These are phyloP conservation scores for Daldinia decipiens DNA, from an alignment of 495 filamentous ascomycete species.

Conservation along the genomic window DNA sequence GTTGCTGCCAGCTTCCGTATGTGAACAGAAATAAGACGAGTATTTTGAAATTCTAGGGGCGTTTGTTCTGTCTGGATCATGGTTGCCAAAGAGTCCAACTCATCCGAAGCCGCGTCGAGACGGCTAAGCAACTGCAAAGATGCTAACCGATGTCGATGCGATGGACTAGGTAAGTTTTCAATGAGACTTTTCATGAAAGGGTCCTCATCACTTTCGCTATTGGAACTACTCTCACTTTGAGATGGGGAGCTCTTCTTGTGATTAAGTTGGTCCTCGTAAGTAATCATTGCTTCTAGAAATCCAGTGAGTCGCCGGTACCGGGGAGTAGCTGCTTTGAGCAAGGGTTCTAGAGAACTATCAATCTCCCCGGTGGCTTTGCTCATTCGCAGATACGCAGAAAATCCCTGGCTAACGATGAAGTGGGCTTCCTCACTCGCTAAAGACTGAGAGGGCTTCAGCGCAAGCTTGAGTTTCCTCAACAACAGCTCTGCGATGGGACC, in stretches of 20 bases:
- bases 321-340: conserved; percentile 68
- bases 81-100: conserved; percentile 57
- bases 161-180: conserved; percentile 75
- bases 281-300: conserved; percentile 73
- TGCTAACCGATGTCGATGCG: conserved; percentile 73
- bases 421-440: conserved; percentile 65
- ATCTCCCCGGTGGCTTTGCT: conserved; percentile 57
- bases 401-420: conserved; percentile 66
- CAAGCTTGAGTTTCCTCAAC: conserved; percentile 65
- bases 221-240: conserved; percentile 48
- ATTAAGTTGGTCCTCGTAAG: conserved; percentile 65
- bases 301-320: conserved; percentile 68
- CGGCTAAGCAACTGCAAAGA: conserved; percentile 75
- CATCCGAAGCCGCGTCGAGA: conserved; percentile 51
- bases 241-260: conserved; percentile 48
- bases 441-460: conserved; percentile 63
- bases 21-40: conserved; percentile 80
- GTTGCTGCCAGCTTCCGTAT: conserved; percentile 76
- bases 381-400: conserved; percentile 64
- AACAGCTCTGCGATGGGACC: conserved; percentile 65
- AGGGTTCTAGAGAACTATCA: conserved; percentile 64
- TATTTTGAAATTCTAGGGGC: conserved; percentile 77
- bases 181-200: conserved; percentile 70
- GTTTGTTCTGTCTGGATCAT: conserved; percentile 80
- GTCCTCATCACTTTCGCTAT: conserved; percentile 60